These are phyloP conservation scores for Ceriops decandra DNA, from an alignment of 345 rosid genomes.

Conservation along the genomic window DNA sequence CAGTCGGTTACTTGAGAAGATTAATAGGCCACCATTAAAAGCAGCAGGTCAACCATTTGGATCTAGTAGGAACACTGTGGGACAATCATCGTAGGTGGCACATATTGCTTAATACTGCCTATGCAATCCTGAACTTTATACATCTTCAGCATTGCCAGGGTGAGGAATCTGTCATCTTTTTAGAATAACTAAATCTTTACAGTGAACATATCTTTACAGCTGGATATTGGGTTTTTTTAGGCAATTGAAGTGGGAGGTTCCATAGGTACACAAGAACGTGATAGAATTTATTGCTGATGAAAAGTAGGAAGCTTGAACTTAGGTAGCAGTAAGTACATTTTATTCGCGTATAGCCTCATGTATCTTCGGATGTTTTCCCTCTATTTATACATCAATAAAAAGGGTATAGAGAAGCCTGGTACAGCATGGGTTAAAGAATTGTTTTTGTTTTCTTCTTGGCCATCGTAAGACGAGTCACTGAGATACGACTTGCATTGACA, in stretches of 20 bases:
- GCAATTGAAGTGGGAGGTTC: not conserved
- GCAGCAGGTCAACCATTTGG: conserved; percentile 38
- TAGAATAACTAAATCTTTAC: conserved; percentile 12
- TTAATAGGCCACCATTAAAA: conserved; percentile 86
- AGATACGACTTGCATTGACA: too few relatives aligned
- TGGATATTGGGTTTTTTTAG: conserved; percentile 11
- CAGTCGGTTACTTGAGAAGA: conserved; percentile 98
- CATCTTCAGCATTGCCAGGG: conserved; percentile 6
- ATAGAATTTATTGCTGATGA: conserved; percentile 4
- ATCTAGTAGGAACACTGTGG: conserved; percentile 36
- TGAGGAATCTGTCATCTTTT: conserved; percentile 11
- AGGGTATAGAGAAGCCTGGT: conserved; percentile 6
- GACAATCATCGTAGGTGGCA: conserved; percentile 34
- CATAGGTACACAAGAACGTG: conserved; percentile 20
- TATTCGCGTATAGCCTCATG: conserved; percentile 8
- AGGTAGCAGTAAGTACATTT: conserved; percentile 22
- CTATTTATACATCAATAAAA: not conserved
- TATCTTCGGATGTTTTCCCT: not conserved
- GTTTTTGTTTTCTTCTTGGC: not conserved
- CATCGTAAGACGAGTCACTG: not conserved
- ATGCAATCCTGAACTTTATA: conserved; percentile 17
- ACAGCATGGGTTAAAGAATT: conserved; percentile 1
- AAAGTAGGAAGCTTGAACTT: conserved; percentile 18
- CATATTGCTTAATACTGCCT: conserved; percentile 26
- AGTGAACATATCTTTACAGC: not conserved